Evolutionary conservation across 805 yeast species (phyloP), one percentile per base, ranked within the genome.

Genomic region (Hanseniaspora mollemarum): DNA sequence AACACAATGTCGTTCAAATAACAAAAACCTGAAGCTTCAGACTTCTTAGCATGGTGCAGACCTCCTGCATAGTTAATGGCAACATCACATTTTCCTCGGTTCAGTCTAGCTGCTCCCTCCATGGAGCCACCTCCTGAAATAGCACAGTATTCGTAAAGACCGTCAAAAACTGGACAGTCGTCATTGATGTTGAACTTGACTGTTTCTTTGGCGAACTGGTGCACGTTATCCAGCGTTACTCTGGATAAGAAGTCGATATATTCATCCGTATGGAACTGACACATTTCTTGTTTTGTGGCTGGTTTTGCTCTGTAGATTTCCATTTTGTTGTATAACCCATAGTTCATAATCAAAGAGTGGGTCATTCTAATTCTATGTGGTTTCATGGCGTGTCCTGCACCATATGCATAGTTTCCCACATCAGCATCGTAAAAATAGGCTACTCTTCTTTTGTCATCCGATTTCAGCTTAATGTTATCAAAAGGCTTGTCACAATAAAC

Each of bases 361-460:
- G 97, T 94, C 95, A 92, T 88, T 78, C 97, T 83, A 70, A 92
- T 87, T 63, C 98, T 80, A 66, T 90, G 96, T 22, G 98, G 98
- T 65, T 92, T 92, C 98, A 92, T 92, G 37, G 96, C 96, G 67
- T 92, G 98, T 26, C 96, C 96, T 4, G 96, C 92, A 52, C 97
- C 97, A 64, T 92, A 92, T 41, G 96, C 95, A 67, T 90, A 90
- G 69, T 92, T 92, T 32, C 97, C 97, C 43, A 92, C 95, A 64
- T 90, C 98, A 26, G 95, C 78, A 65, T 82, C 90, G 61, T 82
- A 82, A 64, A 83, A 83, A 62, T 83, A 83, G 0, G 92, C 90
- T 28, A 83, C 87, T 38, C 83, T 67, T 60, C 62, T 57, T 58
- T 64, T 65, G 41, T 74, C 76, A 54, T 69, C 73, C 15, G 81